A percentile compares a stretch with the other conserved stretches of the same genome.
phyloP scores from a whole-genome alignment of 306 rosid species.

The Macrotyloma uniflorum region DNA sequence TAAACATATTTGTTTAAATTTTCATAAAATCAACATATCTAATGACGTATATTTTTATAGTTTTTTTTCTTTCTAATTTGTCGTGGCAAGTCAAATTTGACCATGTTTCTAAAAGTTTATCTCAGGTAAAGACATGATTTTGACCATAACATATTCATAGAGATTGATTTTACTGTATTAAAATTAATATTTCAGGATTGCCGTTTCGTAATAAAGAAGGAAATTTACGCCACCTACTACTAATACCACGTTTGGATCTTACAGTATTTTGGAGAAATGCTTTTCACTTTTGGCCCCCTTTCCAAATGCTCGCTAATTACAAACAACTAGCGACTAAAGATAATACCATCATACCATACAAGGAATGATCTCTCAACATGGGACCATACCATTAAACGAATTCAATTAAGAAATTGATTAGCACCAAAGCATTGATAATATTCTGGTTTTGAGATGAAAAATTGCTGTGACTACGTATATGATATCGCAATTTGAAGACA shows the following conservation, averaged over 20 bases:
- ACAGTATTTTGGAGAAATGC: not conserved
- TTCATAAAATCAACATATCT: slow-evolving; percentile 3
- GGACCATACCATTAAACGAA: not conserved
- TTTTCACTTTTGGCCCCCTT: not conserved
- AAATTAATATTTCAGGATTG: not conserved
- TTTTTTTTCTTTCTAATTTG: not conserved
- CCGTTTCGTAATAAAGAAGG: not conserved
- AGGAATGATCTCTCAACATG: not conserved
- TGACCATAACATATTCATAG: not conserved
- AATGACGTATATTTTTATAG: not conserved
- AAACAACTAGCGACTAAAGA: not conserved
- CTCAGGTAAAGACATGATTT: not conserved
- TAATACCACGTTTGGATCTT: not conserved
- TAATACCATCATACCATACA: not conserved
- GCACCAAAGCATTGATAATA: not conserved
- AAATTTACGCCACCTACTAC: not conserved
- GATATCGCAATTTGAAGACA: not conserved
- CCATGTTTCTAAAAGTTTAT: not conserved
- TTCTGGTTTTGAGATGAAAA: not conserved
- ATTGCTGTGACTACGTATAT: not conserved
- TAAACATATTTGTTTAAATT: not conserved
- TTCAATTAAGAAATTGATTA: not conserved
- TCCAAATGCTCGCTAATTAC: not conserved
- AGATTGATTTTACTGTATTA: not conserved
- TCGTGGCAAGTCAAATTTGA: not conserved